These are phyloP conservation scores for Solanum neorickii DNA, from an alignment of 257 asterid species.

Conservation along the genomic window DNA sequence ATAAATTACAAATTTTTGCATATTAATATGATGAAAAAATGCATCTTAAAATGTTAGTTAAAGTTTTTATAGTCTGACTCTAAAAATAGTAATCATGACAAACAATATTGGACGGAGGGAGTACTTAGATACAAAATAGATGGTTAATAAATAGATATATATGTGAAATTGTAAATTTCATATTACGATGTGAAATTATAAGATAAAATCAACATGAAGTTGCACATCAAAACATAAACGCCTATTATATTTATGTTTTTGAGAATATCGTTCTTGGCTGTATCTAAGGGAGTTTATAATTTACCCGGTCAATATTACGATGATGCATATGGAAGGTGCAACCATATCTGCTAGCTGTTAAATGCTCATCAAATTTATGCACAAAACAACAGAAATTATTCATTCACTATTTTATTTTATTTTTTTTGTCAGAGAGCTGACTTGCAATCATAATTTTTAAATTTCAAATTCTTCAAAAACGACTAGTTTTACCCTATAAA, in stretches of 20 bases:
- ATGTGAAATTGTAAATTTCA: not conserved
- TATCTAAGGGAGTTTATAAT: not conserved
- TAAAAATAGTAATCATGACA: no score
- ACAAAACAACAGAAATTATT: not conserved
- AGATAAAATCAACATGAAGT: no score
- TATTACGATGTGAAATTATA: no score
- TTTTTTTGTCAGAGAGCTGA: not conserved
- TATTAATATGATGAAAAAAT: no score
- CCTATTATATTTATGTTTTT: not conserved
- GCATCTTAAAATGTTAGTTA: no score
- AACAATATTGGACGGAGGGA: rapidly evolving
- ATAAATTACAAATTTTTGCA: no score
- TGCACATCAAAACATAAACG: no score
- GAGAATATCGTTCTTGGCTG: not conserved
- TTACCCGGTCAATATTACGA: not conserved
- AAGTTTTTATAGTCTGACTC: no score
- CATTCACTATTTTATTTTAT: not conserved
- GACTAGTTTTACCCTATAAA: not conserved
- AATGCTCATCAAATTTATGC: not conserved
- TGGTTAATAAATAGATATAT: not conserved
- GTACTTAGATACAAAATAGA: no score
- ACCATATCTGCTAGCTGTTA: not conserved
- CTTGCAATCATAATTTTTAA: not conserved
- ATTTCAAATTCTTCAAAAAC: not conserved
- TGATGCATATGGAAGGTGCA: not conserved